Conservation (phyloP, 2,329 filamentous ascomycete genomes). For the Penicillium sp. region DNA sequence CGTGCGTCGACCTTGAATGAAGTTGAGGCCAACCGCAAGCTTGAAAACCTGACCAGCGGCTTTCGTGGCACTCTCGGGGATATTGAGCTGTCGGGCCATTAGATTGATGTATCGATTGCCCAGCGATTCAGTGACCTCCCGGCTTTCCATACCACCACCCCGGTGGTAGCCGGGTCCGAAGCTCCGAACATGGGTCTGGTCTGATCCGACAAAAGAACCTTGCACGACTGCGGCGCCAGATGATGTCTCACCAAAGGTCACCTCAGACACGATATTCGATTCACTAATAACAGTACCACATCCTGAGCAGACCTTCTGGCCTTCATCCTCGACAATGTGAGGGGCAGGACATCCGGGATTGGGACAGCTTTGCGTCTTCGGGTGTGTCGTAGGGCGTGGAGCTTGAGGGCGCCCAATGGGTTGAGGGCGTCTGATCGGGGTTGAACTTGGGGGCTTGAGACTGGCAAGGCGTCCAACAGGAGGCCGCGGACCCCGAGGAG, state of each 20-base stretch:
- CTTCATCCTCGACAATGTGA: constrained; percentile 50
- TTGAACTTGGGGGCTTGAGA: constrained; percentile 40
- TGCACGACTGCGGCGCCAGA: constrained; percentile 87
- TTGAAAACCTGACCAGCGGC: constrained; percentile 74
- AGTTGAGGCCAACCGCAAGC: constrained; percentile 72
- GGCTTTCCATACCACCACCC: constrained; percentile 51
- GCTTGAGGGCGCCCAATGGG: constrained; percentile 34
- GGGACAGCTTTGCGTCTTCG: constrained; percentile 46
- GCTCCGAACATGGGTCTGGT: constrained; percentile 76
- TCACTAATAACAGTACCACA: constrained; percentile 86
- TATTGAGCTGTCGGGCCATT: constrained; percentile 43
- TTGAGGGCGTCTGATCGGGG: constrained; percentile 42
- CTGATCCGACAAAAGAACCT: constrained; percentile 82
- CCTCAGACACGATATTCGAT: constrained; percentile 86
- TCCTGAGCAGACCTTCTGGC: constrained; percentile 67
- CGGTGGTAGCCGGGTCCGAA: constrained; percentile 52
- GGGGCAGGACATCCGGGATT: constrained; percentile 50
- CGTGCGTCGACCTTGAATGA: constrained; percentile 82
- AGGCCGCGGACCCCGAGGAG: constrained; percentile 29
- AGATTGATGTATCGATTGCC: constrained; percentile 49
- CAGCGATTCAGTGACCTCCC: constrained; percentile 51
- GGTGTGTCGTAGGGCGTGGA: constrained; percentile 37
- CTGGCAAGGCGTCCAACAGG: constrained; percentile 44
- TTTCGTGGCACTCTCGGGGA: constrained; percentile 64
- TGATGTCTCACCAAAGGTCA: constrained; percentile 85